phyloP scores from a whole-genome alignment of 495 filamentous ascomycete species.

The Neurospora sp. region DNA sequence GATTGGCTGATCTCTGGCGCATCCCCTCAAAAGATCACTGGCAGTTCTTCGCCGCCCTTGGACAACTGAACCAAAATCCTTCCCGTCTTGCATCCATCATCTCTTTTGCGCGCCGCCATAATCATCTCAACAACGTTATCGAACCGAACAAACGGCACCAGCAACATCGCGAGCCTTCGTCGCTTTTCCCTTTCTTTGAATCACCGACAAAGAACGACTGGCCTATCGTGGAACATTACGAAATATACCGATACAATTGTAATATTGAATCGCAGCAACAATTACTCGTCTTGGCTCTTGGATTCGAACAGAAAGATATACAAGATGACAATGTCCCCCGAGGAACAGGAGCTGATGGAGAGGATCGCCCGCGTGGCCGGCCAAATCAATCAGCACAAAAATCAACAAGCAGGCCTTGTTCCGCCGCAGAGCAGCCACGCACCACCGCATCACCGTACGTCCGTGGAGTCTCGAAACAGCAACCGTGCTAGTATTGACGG shows the following conservation, averaged over 20 bases:
- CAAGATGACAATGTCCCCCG: conserved; percentile 50
- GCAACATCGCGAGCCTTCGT: neutral
- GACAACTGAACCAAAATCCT: neutral
- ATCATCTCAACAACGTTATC: neutral
- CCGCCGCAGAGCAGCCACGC: conserved; percentile 4
- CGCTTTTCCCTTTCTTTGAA: neutral
- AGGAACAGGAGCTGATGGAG: conserved; percentile 62
- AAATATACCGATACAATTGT: neutral
- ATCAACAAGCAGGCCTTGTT: conserved; percentile 36
- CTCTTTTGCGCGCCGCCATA: neutral
- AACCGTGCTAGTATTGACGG: conserved; percentile 10
- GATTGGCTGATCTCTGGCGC: neutral
- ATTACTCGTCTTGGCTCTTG: neutral
- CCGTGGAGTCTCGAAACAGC: neutral
- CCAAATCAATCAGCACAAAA: conserved; percentile 78
- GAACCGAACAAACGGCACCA: neutral
- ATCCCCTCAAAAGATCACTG: neutral
- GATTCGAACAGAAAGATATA: conserved; percentile 7
- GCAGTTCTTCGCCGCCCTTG: neutral
- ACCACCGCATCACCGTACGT: conserved; percentile 15
- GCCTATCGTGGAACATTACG: neutral
- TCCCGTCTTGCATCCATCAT: neutral
- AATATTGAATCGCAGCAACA: neutral
- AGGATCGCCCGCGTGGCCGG: conserved; percentile 69
- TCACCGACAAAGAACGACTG: neutral